Conservation (phyloP, 148 eudicot genomes). For the Dianthus caryophyllus region DNA sequence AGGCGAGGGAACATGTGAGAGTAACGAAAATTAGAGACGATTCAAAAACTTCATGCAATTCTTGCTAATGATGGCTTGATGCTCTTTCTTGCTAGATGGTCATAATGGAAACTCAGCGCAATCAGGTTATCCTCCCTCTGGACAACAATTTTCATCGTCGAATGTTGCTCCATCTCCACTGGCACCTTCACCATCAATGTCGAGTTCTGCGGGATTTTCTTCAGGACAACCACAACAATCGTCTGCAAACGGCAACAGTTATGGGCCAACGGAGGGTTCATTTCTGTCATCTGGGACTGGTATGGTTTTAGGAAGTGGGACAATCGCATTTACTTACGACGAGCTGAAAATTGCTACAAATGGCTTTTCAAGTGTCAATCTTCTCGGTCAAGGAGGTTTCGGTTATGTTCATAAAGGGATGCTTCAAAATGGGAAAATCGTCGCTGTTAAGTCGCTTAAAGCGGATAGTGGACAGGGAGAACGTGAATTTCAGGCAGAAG, state of each 20-base stretch:
- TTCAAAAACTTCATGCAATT: neutral
- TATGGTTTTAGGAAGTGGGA: slow-evolving; percentile 49
- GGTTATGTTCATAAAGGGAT: slow-evolving; percentile 86
- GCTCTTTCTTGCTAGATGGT: slow-evolving; percentile 36
- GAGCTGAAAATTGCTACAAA: slow-evolving; percentile 85
- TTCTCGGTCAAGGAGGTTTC: slow-evolving; percentile 95
- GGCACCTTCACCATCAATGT: slow-evolving; percentile 35
- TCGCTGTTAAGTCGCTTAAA: slow-evolving; percentile 85
- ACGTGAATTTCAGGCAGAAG: slow-evolving; percentile 92
- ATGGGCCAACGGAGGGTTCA: slow-evolving; percentile 42
- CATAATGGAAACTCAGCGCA: slow-evolving; percentile 42
- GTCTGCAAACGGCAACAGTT: slow-evolving; percentile 43
- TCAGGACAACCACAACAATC: slow-evolving; percentile 33
- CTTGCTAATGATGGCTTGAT: neutral
- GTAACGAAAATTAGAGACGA: neutral
- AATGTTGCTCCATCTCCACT: slow-evolving; percentile 38
- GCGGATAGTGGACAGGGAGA: slow-evolving; percentile 90
- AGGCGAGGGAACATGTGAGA: neutral
- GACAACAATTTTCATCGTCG: slow-evolving; percentile 38
- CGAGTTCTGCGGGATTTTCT: slow-evolving; percentile 28
- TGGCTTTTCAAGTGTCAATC: slow-evolving; percentile 79
- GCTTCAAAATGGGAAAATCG: slow-evolving; percentile 85
- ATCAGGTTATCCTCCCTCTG: slow-evolving; percentile 35
- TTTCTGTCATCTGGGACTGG: slow-evolving; percentile 52
- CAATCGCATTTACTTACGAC: slow-evolving; percentile 66